A percentile compares a stretch with the other conserved stretches of the same genome.
These are phyloP conservation scores for Cenchrus fungigraminus DNA, from an alignment of 176 grass and related monocot genomes.

Conservation along the genomic window DNA sequence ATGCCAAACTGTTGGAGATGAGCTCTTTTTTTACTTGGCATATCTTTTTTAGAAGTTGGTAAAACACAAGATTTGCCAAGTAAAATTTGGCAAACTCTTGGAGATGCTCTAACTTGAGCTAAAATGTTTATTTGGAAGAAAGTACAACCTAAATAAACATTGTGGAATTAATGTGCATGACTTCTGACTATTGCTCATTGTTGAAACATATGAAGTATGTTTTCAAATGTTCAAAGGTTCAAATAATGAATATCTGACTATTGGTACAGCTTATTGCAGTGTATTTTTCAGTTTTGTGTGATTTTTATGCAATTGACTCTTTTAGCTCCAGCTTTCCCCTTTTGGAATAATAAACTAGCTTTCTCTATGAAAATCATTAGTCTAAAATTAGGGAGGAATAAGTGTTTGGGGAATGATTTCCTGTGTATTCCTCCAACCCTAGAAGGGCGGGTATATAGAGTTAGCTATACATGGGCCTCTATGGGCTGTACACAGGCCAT, in stretches of 20 bases:
- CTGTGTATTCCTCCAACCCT: too few relatives aligned
- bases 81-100: too few relatives aligned
- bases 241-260: background rate
- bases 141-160: background rate
- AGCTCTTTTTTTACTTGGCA: too few relatives aligned
- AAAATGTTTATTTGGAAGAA: constrained; percentile 3
- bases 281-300: background rate
- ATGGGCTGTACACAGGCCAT: too few relatives aligned
- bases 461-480: too few relatives aligned
- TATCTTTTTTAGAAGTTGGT: too few relatives aligned
- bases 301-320: constrained; percentile 1
- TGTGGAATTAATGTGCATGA: background rate
- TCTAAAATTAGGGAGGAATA: background rate
- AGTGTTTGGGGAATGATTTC: too few relatives aligned
- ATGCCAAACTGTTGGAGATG: too few relatives aligned
- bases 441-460: too few relatives aligned
- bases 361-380: background rate
- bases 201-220: background rate
- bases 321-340: background rate
- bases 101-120: background rate
- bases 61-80: too few relatives aligned
- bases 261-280: background rate
- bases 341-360: background rate
- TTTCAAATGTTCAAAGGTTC: background rate
- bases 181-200: constrained; percentile 19